A percentile compares a stretch with the other conserved stretches of the same genome.
These are phyloP conservation scores for Clonostachys chloroleuca DNA, from an alignment of 2,329 filamentous ascomycete species.

Conservation along the genomic window DNA sequence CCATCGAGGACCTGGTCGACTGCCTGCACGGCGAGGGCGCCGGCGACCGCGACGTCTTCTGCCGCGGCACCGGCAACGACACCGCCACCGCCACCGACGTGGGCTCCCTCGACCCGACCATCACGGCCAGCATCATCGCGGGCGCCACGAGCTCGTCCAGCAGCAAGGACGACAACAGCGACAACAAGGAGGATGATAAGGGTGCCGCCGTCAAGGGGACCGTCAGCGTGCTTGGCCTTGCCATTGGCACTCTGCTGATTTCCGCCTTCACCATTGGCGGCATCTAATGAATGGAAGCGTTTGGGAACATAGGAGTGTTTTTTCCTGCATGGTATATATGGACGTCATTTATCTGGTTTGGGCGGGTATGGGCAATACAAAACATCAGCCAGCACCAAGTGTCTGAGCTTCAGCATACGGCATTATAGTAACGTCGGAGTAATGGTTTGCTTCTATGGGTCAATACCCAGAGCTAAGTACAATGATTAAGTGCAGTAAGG, in stretches of 20 bases:
- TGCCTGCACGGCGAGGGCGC: conserved; percentile 35
- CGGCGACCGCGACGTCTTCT: conserved; percentile 32
- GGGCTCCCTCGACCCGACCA: too few relatives aligned
- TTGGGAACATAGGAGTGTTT: too few relatives aligned
- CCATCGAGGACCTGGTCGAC: conserved; percentile 14
- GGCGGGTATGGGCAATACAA: too few relatives aligned
- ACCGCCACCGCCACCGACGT: conserved; percentile 18
- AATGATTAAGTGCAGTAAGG: too few relatives aligned
- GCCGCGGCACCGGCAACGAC: conserved; percentile 28
- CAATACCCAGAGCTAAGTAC: too few relatives aligned
- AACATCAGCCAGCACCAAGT: too few relatives aligned
- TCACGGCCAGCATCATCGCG: not conserved
- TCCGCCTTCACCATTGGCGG: conserved; percentile 13
- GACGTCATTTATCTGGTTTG: too few relatives aligned
- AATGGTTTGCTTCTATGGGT: too few relatives aligned
- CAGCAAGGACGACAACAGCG: conserved; percentile 2
- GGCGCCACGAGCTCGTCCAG: not conserved
- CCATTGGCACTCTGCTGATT: conserved; percentile 27
- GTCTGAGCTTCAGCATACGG: too few relatives aligned
- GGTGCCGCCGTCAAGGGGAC: conserved; percentile 14
- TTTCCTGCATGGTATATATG: too few relatives aligned
- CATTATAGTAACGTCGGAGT: too few relatives aligned
- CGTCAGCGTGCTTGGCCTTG: conserved; percentile 22
- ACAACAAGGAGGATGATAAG: conserved; percentile 4
- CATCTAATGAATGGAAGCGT: too few relatives aligned